Evolutionary conservation across 306 rosid genomes (phyloP), one percentile per base, ranked within the genome.

Genomic region (Medicago ruthenica): DNA sequence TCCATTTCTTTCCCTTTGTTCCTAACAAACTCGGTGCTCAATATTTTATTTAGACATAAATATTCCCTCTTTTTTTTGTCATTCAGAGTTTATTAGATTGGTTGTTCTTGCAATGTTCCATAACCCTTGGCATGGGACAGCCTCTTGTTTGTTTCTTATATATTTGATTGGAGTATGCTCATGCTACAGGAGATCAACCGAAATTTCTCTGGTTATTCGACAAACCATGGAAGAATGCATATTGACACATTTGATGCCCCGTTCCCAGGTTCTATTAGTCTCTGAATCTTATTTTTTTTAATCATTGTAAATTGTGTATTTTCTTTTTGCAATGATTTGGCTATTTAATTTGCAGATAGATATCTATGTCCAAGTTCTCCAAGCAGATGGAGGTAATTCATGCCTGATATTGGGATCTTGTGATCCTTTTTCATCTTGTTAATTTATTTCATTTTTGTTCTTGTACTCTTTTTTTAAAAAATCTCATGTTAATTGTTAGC

Each of bases 221-320:
- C 97, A 93, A 81, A 89, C 98, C 36, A 88, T 93, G 97, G 97
- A 93, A 86, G 91, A 86, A 50, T 80, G 90, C 84, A 93, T 93
- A 70, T 42, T 91, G 87, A 93, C 96, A 24, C 88, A 91, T 84
- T 79, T 91, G 76, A 86, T 93, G 92, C 98, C 98, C 71, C 92
- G 87, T 47, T 89, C 97, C 80, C 97, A 91, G 98, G 98, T 93
- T 85, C 37, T 36, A 18, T 73, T 58, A 77, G 39, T 83, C 27
- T 81, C 36, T 40, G 21, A 51, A 75, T 74, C 79, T 65, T 27
- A 27, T 84, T 74, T 80, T 53, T 31, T 60, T 6, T 48, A 47
- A 66, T 71, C 54, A 22, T 18, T 37, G 34, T 12, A 21, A 36
- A 10, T 47, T 59, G 14, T 50, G 44, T 81, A 12, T 57, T 41